Evolutionary conservation across 2,329 filamentous ascomycete species (phyloP).

Genomic region (Calonectria leucothoes): DNA sequence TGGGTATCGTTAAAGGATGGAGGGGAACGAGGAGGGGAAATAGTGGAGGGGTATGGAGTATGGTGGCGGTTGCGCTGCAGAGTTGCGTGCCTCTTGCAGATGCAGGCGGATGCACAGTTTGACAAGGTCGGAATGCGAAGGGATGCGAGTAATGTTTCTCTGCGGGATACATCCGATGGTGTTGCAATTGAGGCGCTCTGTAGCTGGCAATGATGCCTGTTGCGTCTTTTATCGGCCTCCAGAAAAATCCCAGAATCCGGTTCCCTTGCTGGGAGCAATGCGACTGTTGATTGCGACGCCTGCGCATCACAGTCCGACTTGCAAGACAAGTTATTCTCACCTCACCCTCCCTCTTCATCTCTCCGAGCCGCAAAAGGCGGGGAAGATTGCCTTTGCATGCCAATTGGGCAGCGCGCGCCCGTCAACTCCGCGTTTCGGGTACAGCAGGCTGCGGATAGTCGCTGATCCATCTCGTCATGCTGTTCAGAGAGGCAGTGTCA

Average conservation of each 20-base stretch:
- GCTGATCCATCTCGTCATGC: conserved; percentile 10
- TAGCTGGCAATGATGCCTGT: background rate
- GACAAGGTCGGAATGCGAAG: conserved; percentile 1
- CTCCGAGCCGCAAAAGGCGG: conserved; percentile 8
- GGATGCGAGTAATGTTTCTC: conserved; percentile 5
- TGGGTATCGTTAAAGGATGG: background rate
- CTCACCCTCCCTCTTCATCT: background rate
- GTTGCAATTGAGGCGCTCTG: conserved; percentile 7
- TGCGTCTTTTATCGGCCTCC: background rate
- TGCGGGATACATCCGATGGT: background rate
- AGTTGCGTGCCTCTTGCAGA: conserved; percentile 17
- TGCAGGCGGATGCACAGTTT: background rate
- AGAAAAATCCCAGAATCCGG: background rate
- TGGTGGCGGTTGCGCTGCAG: conserved; percentile 21
- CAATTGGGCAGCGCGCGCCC: conserved; percentile 1
- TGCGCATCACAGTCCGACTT: background rate
- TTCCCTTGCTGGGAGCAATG: background rate
- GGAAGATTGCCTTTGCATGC: conserved; percentile 7
- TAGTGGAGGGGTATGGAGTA: background rate
- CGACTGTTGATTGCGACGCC: background rate
- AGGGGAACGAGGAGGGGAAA: background rate
- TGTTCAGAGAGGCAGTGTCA: conserved; percentile 17
- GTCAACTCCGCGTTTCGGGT: conserved; percentile 18
- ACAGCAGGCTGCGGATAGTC: conserved; percentile 12
- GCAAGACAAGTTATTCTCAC: background rate